phyloP scores from a whole-genome alignment of 768 basidiomycete genomes.

The Imleria badia region DNA sequence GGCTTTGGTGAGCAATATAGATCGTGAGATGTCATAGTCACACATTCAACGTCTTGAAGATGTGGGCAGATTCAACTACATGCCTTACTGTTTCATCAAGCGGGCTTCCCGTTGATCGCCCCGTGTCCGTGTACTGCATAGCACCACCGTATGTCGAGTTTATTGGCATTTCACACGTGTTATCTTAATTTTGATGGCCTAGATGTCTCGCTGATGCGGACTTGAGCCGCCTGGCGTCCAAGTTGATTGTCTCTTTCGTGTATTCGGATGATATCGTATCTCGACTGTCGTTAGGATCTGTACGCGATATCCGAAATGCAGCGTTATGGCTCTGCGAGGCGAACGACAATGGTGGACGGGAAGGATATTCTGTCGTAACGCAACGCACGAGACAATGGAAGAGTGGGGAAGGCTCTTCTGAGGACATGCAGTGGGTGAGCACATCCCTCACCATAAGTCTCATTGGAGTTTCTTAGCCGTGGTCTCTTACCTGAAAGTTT shows the following conservation, averaged over 20 bases:
- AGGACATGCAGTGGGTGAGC: constrained; percentile 54
- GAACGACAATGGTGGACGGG: constrained; percentile 41
- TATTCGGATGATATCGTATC: constrained; percentile 84
- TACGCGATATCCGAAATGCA: constrained; percentile 72
- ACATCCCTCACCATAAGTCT: constrained; percentile 2
- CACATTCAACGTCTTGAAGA: constrained; percentile 40
- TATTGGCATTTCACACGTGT: not conserved
- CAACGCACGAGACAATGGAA: constrained; percentile 59
- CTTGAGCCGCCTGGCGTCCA: constrained; percentile 57
- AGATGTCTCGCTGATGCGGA: constrained; percentile 64
- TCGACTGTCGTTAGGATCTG: constrained; percentile 72
- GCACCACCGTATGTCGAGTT: constrained; percentile 64
- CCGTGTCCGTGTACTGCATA: constrained; percentile 75
- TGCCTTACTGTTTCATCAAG: constrained; percentile 68
- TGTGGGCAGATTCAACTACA: constrained; percentile 83
- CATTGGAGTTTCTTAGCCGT: not conserved
- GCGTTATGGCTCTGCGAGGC: constrained; percentile 81
- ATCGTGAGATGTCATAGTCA: not conserved
- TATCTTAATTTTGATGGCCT: not conserved
- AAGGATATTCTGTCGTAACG: constrained; percentile 42
- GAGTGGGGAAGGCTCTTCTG: constrained; percentile 52
- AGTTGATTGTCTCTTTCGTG: constrained; percentile 73
- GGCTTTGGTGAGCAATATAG: constrained; percentile 53
- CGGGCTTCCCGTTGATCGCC: constrained; percentile 64
- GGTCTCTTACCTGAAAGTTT: constrained; percentile 46